Evolutionary conservation across 2,329 filamentous ascomycete genomes (phyloP), one percentile per base, ranked within the genome.

Genomic region (Metarhizium sp.): DNA sequence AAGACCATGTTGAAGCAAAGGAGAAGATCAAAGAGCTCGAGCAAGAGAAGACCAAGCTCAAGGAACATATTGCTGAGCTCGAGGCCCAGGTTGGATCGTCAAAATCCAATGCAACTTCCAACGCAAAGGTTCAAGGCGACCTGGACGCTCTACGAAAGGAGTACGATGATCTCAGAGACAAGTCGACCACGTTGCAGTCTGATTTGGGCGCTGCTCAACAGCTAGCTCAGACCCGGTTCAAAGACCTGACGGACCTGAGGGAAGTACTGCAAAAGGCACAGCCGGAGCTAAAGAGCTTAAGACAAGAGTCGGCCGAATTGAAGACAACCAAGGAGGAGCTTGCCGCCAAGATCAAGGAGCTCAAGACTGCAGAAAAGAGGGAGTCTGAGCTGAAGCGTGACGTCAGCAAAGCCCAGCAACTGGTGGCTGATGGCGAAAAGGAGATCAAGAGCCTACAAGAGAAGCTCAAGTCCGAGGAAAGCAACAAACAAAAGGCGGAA

Each of bases 141-240:
- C 82, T 89, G 57, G 80, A 73, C 30, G 64, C 65, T 1, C 66
- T 82, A 50, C 78, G 73, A 60, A 69, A 71, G 50, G 81, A 86
- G 57, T 80, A 80, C 53, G 78, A 92, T 46, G 84, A 85, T 46
- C 76, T 95, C 40, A 90, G 88, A 69, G 72, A 78, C 20, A 90
- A 86, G 68, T 82, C 85, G 0, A 76, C 82, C 2, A 79, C 81
- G 0, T 70, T 96, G 18, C 85, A 95, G 65, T 89, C 87, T 0
- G 92, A 99, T 66, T 78, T 97, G 3, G 87, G 85, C 2, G 91
- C 91, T 2, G 87, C 92, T 0, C 86, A 96, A 67, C 85, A 95
- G 69, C 79, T 97, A 13, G 90, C 94, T 0, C 86, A 95, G 58
- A 87, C 82, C 16, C 81, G 94, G 34, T 97, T 91, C 75, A 95